Conservation (phyloP, 31 red algal species). For the Asparagopsis taxiformis region DNA sequence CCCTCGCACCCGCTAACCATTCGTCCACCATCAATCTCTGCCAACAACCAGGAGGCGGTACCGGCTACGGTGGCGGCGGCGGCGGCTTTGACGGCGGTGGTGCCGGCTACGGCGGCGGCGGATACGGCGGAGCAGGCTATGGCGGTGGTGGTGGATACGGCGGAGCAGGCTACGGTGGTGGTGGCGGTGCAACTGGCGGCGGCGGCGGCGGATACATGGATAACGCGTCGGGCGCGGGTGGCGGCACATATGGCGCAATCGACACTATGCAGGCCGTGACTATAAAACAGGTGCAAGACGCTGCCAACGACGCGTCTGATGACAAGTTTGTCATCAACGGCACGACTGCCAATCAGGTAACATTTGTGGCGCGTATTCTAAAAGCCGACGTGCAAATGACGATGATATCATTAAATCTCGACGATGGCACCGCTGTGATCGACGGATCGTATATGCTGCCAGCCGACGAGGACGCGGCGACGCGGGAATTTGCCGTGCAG, state of each 20-base stretch:
- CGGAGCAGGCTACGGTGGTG: constrained; percentile 3
- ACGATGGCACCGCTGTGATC: constrained; percentile 59
- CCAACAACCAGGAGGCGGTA: neutral
- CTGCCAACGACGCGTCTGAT: constrained; percentile 12
- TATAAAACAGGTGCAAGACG: constrained; percentile 53
- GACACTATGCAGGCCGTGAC: constrained; percentile 60
- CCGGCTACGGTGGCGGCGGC: constrained; percentile 1
- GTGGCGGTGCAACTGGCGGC: constrained; percentile 3
- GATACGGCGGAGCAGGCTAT: neutral
- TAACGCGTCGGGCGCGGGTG: constrained; percentile 26
- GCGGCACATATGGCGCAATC: neutral
- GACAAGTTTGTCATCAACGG: constrained; percentile 49
- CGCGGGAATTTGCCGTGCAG: constrained; percentile 30
- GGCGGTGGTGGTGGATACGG: constrained; percentile 7
- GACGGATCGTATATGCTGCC: constrained; percentile 44
- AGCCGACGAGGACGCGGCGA: constrained; percentile 19
- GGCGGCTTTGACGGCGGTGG: constrained; percentile 8
- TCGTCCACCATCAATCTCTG: neutral
- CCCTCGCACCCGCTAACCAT: neutral
- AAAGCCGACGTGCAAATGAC: constrained; percentile 36
- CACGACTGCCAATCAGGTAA: constrained; percentile 29
- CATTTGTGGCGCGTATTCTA: constrained; percentile 65
- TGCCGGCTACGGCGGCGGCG: constrained; percentile 30
- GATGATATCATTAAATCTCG: constrained; percentile 35
- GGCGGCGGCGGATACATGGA: constrained; percentile 22